phyloP scores from a whole-genome alignment of 768 basidiomycete species.

The Neoboletus subvelutipes region DNA sequence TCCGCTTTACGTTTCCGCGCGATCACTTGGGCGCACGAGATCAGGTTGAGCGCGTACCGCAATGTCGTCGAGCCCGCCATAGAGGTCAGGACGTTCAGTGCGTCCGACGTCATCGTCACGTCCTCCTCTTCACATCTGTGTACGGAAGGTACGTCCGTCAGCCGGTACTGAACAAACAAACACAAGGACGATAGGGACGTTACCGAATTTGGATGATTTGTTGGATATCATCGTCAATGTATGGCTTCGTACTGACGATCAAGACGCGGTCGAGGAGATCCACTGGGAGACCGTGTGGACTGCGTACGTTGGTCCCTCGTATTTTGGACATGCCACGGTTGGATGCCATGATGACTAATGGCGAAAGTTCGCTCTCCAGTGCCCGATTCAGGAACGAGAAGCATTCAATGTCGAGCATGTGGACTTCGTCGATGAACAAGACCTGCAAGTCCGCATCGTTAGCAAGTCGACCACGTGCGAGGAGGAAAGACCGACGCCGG shows the following conservation, averaged over 20 bases:
- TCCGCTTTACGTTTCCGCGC: conserved; percentile 81
- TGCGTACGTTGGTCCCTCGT: conserved; percentile 91
- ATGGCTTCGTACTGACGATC: conserved; percentile 92
- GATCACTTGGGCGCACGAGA: conserved; percentile 87
- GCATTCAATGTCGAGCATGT: conserved; percentile 99
- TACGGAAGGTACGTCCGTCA: neutral
- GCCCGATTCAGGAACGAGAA: conserved; percentile 98
- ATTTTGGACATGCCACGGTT: conserved; percentile 95
- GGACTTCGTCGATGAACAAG: conserved; percentile 98
- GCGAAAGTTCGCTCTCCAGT: conserved; percentile 89
- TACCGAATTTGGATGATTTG: conserved; percentile 94
- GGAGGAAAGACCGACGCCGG: conserved; percentile 65
- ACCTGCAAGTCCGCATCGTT: conserved; percentile 49
- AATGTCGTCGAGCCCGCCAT: conserved; percentile 91
- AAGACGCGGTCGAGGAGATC: conserved; percentile 94
- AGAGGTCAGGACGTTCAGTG: conserved; percentile 74
- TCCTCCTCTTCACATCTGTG: conserved; percentile 92
- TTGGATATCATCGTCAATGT: conserved; percentile 76
- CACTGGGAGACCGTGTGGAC: conserved; percentile 92
- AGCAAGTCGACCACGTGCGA: neutral
- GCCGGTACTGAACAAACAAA: neutral
- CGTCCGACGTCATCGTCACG: conserved; percentile 73
- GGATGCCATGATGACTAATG: conserved; percentile 97
- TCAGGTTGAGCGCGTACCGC: conserved; percentile 92
- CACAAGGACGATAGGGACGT: neutral